Conservation (phyloP, 176 grass and related monocot species). For the bread wheat (Triticum aestivum) region IWGSC_CS_RefSeq_v2.1 NC_057800.1:667335169-667335668, state of each 20-base stretch:
- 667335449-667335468: not conserved
- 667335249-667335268: not conserved
- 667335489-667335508: not conserved
- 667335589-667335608: not conserved
- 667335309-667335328: not conserved
- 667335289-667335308: not conserved
- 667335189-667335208: too few relatives aligned
- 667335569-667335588: not conserved
- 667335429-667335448: not conserved
- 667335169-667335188: too few relatives aligned
- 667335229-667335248: too few relatives aligned
- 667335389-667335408: not conserved
- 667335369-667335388: not conserved
- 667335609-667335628: conserved; percentile 5
- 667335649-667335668: not conserved
- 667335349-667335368: not conserved
- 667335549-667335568: not conserved
- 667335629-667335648: not conserved
- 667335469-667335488: not conserved
- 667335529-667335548: not conserved
- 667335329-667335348: not conserved
- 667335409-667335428: not conserved
- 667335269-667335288: not conserved
- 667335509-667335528: not conserved
- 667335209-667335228: too few relatives aligned